Evolutionary conservation across 2,329 filamentous ascomycete genomes (phyloP).

Genomic region (Sordariomycetes sp.): DNA sequence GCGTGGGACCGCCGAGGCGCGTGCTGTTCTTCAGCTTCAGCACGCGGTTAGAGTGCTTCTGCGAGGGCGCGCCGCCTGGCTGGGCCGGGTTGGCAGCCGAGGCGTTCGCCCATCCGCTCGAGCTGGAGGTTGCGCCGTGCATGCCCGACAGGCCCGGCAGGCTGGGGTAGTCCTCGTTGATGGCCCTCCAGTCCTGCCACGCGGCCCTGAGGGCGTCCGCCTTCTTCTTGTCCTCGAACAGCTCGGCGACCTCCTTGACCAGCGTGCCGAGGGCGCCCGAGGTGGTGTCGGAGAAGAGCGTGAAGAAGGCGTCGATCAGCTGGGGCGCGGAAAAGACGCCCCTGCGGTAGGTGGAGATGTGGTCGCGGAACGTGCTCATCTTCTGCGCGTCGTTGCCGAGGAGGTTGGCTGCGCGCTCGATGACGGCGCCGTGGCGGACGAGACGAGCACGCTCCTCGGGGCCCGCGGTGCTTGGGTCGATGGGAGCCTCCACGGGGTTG

Average conservation of each 20-base stretch:
- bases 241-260: slow-evolving; percentile 81
- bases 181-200: slow-evolving; percentile 92
- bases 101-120: slow-evolving; percentile 50
- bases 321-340: slow-evolving; percentile 61
- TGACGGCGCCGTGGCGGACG: slow-evolving; percentile 72
- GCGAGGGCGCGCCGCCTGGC: slow-evolving; percentile 26
- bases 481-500: slow-evolving; percentile 32
- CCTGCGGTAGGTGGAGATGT: slow-evolving; percentile 70
- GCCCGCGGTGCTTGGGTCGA: slow-evolving; percentile 42
- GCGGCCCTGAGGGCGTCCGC: slow-evolving; percentile 66
- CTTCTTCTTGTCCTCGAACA: slow-evolving; percentile 78
- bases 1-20: slow-evolving; percentile 26
- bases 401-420: slow-evolving; percentile 75
- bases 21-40: slow-evolving; percentile 52
- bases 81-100: slow-evolving; percentile 46
- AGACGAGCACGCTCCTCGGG: slow-evolving; percentile 75
- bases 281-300: slow-evolving; percentile 69
- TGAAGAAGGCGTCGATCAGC: slow-evolving; percentile 81
- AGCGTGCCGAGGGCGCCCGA: slow-evolving; percentile 79
- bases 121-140: slow-evolving; percentile 48
- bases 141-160: slow-evolving; percentile 67
- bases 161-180: slow-evolving; percentile 91
- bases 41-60: slow-evolving; percentile 44
- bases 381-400: slow-evolving; percentile 70
- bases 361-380: slow-evolving; percentile 65